Evolutionary conservation across 2,329 filamentous ascomycete species (phyloP), one percentile per base, ranked within the genome.

Genomic region (Penicillium sp.): DNA sequence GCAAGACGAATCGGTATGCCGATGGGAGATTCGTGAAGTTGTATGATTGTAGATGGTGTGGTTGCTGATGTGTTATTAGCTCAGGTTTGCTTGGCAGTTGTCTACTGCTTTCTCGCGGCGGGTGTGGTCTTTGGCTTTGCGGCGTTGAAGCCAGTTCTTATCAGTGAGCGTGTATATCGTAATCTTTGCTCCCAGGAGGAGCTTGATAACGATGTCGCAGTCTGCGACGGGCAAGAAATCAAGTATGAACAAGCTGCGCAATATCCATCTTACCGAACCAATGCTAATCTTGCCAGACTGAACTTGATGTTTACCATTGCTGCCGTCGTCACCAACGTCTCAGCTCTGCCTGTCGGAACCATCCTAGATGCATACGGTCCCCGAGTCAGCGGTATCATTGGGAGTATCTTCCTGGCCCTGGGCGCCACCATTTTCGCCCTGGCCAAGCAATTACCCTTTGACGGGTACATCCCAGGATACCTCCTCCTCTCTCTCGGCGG

Each of bases 231-330:
- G 61, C 86, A 88, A 68, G 84, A 85, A 65, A 73, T 86, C 58
- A 75, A 81, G 80, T 82, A 75, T 44, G 71, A 40, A 5, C 10
- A 17, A 28, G 28, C 28, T 28, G 28, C 28, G 28, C 28, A 6
- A 28, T 6, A 4, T 28, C 6, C 5, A 28, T 6, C 5, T 28
- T 28, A 28, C 28, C 6, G 28, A 12, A 44, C 12, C 7, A 45
- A 22, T 45, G 26, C 24, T 56, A 15, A 56, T 24, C 12, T 6
- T 38, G 3, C 13, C 59, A 80, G 79, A 65, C 84, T 97, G 61
- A 97, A 97, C 74, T 81, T 96, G 70, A 96, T 96, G 89, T 97
- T 97, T 81, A 95, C 92, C 10, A 85, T 93, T 40, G 92, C 93
- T 28, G 93, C 92, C 26, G 93, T 96, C 3, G 90, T 87, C 10